Base-by-base conservation (phyloP, 2,329 filamentous ascomycete genomes). In the Neonectria sp. region DNA sequence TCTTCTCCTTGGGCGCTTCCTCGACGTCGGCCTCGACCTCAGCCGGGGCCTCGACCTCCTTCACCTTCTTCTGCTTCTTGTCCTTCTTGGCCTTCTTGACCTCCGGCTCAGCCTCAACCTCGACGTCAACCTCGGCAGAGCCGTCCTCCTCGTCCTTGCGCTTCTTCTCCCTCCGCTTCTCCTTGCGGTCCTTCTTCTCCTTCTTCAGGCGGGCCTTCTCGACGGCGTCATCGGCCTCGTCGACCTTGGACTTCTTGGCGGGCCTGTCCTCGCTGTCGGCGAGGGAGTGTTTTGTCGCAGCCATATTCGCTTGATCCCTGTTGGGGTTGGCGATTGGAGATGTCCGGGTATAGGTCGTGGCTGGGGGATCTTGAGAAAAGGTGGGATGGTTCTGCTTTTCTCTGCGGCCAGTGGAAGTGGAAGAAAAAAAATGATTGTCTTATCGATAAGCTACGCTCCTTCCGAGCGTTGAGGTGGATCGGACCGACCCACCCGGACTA, bases 211-310 rank as follows among this genome's bases (percentile, higher is more conserved):
- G 75, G 35, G 73, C 75, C 73, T 78, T 78, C 56, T 79, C 76
- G 51, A 63, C 57, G 45, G 74, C 65, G 25, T 73, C 67, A 37
- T 77, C 70, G 55, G 71, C 69, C 53, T 83, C 70, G 57, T 76
- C 72, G 66, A 80, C 72, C 77, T 83, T 83, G 66, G 78, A 76
- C 76, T 83, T 83, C 75, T 83, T 83, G 69, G 74, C 77, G 15
- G 82, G 80, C 27, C 79, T 77, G 27, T 73, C 73, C 70, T 82
- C 80, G 70, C 74, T 78, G 60, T 83, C 81, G 35, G 76, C 77
- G 70, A 81, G 77, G 21, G 72, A 68, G 67, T 81, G 82, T 73
- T 83, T 83, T 24, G 81, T 82, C 17, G 82, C 82, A 52, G 81
- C 81, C 82, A 83, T 83, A 60, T 33, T 69, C 25, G 55, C 55